Evolutionary conservation across 2,329 filamentous ascomycete genomes (phyloP).

Genomic region (Onygenales sp.): DNA sequence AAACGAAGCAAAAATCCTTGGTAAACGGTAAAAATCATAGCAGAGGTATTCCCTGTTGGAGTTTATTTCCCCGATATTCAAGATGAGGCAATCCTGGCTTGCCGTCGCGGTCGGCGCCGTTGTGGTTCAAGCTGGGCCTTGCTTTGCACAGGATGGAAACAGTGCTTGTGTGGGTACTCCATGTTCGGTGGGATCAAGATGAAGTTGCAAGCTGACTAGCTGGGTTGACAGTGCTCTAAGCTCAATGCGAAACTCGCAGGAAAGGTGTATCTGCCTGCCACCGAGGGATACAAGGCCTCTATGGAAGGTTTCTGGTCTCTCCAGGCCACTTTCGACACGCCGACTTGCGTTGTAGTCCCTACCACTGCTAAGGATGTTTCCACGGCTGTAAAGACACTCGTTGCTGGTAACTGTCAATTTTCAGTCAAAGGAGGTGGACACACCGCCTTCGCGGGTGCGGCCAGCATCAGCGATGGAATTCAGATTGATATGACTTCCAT

Average conservation of each 20-base stretch:
- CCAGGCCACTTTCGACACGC: background rate
- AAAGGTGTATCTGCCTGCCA: background rate
- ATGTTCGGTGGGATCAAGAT: background rate
- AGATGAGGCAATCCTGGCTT: background rate
- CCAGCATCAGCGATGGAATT: background rate
- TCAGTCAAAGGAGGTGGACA: background rate
- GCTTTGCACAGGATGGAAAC: background rate
- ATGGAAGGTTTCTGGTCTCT: background rate
- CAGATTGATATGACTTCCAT: slow-evolving; percentile 7
- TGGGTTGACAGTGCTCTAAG: background rate
- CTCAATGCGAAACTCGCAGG: background rate
- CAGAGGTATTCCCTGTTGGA: background rate
- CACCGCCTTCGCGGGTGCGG: background rate
- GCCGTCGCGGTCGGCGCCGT: background rate
- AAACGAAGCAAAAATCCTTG: too few species aligned
- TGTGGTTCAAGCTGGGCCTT: background rate
- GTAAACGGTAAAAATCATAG: background rate
- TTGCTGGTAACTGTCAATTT: background rate
- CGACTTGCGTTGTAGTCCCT: background rate
- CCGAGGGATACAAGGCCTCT: background rate
- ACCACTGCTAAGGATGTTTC: background rate
- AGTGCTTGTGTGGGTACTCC: background rate
- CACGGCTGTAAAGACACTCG: background rate
- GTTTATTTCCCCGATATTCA: background rate
- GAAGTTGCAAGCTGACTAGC: background rate